A percentile compares a stretch with the other conserved stretches of the same genome.
Conservation (phyloP, 2,329 filamentous ascomycete species). For the Pseudovirgaria hyperparasitica region DNA sequence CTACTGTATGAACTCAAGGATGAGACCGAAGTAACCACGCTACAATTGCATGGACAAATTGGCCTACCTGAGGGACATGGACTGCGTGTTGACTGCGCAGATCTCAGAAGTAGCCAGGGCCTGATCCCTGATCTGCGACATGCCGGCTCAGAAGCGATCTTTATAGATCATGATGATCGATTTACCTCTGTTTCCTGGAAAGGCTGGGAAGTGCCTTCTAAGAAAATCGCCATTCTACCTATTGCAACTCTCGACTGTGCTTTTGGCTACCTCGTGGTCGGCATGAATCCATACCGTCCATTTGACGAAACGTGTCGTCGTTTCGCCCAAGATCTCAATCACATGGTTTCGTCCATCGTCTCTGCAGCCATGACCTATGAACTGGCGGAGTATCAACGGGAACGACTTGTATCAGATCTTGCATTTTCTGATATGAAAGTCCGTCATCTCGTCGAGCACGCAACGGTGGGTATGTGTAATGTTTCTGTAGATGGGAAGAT, state of each 20-base stretch:
- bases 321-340: constrained; percentile 18
- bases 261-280: constrained; percentile 19
- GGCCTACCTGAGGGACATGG: constrained; percentile 16
- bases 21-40: constrained; percentile 2
- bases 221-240: constrained; percentile 15
- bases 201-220: constrained; percentile 14
- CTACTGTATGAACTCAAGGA: constrained; percentile 16
- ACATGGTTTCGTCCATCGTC: constrained; percentile 19
- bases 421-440: constrained; percentile 21
- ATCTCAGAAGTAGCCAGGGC: constrained; percentile 13
- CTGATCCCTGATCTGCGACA: constrained; percentile 16
- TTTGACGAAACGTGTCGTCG: constrained; percentile 19
- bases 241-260: constrained; percentile 12
- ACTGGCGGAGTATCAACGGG: constrained; percentile 12
- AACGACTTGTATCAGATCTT: constrained; percentile 19
- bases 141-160: constrained; percentile 10
- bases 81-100: constrained; percentile 12
- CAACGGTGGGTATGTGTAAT: constrained; percentile 21
- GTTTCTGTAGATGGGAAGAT: constrained; percentile 16
- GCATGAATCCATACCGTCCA: constrained; percentile 21
- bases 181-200: constrained; percentile 16
- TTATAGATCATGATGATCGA: constrained; percentile 17
- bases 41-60: constrained; percentile 15
- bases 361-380: constrained; percentile 12
- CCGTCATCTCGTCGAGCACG: constrained; percentile 21